A percentile compares a stretch with the other conserved stretches of the same genome.
Conservation (phyloP, 2,329 filamentous ascomycete genomes). For the Aspergillus ochraceus region DNA sequence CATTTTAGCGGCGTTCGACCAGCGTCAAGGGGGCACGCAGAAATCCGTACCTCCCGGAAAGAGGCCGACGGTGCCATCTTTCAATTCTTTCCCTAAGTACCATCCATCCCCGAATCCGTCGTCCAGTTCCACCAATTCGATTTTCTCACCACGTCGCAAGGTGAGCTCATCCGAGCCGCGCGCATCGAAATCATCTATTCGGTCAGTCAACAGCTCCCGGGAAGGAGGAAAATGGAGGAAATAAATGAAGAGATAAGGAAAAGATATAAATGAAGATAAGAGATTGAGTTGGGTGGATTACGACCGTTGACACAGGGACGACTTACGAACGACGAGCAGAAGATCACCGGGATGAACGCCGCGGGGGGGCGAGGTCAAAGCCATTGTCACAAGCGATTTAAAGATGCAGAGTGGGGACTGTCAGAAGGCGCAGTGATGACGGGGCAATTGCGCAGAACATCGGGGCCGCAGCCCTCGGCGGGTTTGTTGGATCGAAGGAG, state of each 20-base stretch:
- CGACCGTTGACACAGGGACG: slow-evolving; percentile 10
- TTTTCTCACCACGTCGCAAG: slow-evolving; percentile 71
- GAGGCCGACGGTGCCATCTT: slow-evolving; percentile 44
- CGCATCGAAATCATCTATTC: slow-evolving; percentile 83
- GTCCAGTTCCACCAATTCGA: slow-evolving; percentile 64
- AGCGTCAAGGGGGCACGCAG: neutral
- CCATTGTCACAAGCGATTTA: slow-evolving; percentile 28
- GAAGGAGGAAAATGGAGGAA: slow-evolving; percentile 8
- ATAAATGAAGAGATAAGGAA: too few species aligned
- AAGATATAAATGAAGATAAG: too few species aligned
- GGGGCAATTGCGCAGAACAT: slow-evolving; percentile 32
- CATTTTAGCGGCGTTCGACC: neutral
- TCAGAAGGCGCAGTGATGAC: slow-evolving; percentile 11
- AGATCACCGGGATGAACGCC: slow-evolving; percentile 43
- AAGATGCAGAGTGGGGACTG: slow-evolving; percentile 11
- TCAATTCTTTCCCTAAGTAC: slow-evolving; percentile 57
- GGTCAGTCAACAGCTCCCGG: slow-evolving; percentile 1
- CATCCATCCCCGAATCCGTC: slow-evolving; percentile 68
- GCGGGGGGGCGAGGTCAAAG: slow-evolving; percentile 34
- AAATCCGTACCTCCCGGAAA: slow-evolving; percentile 47
- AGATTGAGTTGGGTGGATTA: neutral
- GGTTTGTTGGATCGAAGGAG: neutral
- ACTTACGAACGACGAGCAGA: slow-evolving; percentile 49
- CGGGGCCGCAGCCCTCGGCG: slow-evolving; percentile 25
- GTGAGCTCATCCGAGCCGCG: slow-evolving; percentile 92